A percentile compares a stretch with the other conserved stretches of the same genome.
Evolutionary conservation across 805 yeast genomes (phyloP).

Genomic region (Candida schatavii): DNA sequence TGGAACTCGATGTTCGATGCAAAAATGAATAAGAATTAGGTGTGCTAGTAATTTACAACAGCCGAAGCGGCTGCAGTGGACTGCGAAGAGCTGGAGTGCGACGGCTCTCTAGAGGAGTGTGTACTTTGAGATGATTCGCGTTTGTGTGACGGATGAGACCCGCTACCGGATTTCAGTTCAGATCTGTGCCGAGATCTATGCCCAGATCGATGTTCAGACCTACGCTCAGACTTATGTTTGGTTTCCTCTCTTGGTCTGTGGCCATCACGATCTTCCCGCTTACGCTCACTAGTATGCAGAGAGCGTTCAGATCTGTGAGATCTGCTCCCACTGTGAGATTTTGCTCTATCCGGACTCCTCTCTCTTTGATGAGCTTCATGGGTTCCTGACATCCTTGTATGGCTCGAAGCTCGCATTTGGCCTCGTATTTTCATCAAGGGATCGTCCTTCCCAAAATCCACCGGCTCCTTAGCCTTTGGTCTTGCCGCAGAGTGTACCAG

Average conservation of each 20-base stretch:
- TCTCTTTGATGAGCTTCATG: conserved; percentile 4
- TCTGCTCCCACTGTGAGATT: too few relatives aligned
- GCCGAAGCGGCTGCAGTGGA: background rate
- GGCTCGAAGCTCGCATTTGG: background rate
- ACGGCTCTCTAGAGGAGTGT: too few relatives aligned
- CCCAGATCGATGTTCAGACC: background rate
- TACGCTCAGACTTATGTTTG: background rate
- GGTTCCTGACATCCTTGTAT: background rate
- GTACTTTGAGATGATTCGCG: too few relatives aligned
- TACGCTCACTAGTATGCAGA: too few relatives aligned
- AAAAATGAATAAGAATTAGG: background rate
- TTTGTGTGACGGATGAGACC: too few relatives aligned
- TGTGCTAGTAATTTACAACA: background rate
- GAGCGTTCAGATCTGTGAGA: too few relatives aligned
- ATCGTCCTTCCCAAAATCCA: conserved; percentile 32
- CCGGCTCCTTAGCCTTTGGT: conserved; percentile 13
- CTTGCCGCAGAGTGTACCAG: conserved; percentile 8
- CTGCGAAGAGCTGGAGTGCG: background rate
- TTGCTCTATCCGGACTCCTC: too few relatives aligned
- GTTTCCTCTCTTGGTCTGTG: too few relatives aligned
- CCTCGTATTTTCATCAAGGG: conserved; percentile 45
- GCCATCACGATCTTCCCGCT: too few relatives aligned
- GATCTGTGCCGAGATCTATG: background rate
- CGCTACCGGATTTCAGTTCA: too few relatives aligned
- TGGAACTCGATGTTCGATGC: background rate